phyloP scores from a whole-genome alignment of 192 early-diverging fungal genomes.

The Podila epigama region DNA sequence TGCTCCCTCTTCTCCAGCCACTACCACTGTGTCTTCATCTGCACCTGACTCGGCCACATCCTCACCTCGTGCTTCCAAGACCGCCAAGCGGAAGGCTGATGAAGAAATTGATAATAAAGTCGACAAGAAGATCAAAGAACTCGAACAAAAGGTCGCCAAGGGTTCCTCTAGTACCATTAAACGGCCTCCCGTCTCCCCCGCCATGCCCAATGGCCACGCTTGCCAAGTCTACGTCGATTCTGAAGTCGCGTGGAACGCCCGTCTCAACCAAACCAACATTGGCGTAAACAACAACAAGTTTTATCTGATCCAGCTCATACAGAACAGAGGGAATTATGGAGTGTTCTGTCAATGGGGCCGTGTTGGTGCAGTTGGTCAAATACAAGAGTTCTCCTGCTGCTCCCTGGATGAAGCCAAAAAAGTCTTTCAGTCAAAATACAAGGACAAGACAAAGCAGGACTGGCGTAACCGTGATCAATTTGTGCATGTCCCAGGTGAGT shows the following conservation, averaged over 20 bases:
- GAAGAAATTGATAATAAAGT: slow-evolving; percentile 7
- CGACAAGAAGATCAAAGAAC: slow-evolving; percentile 40
- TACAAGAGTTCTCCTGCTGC: slow-evolving; percentile 16
- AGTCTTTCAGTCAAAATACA: slow-evolving; percentile 72
- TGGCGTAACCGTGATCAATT: slow-evolving; percentile 64
- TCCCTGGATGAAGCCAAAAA: slow-evolving; percentile 41
- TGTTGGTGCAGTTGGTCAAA: slow-evolving; percentile 71
- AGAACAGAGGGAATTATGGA: slow-evolving; percentile 47
- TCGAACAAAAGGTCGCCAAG: slow-evolving; percentile 19
- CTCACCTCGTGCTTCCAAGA: not conserved
- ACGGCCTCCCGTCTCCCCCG: slow-evolving; percentile 36
- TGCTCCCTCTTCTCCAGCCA: not conserved
- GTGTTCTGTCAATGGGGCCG: slow-evolving; percentile 79
- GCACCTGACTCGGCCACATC: not conserved
- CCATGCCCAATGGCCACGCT: not conserved
- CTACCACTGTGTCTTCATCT: not conserved
- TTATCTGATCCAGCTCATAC: slow-evolving; percentile 70
- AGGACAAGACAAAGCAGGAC: slow-evolving; percentile 70
- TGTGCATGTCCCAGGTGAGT: slow-evolving; percentile 22
- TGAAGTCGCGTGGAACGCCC: slow-evolving; percentile 58
- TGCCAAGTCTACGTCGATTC: slow-evolving; percentile 40
- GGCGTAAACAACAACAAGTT: slow-evolving; percentile 78
- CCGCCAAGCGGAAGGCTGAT: slow-evolving; percentile 30
- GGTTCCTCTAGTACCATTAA: slow-evolving; percentile 17
- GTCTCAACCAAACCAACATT: slow-evolving; percentile 78